These are phyloP conservation scores for Penicillium diatomitis DNA, from an alignment of 495 filamentous ascomycete species.

Conservation along the genomic window DNA sequence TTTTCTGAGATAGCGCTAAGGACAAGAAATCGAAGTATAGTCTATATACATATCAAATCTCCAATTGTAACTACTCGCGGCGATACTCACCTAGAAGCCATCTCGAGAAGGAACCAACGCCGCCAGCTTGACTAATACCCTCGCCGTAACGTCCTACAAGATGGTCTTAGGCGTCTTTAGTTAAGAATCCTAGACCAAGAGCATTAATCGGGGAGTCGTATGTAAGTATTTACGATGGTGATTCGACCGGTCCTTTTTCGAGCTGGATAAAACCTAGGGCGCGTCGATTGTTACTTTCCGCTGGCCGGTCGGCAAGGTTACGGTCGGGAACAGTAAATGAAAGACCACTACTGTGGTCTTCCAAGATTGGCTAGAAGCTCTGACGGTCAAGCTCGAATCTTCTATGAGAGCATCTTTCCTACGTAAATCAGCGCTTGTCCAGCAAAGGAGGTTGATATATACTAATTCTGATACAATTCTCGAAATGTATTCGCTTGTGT, in stretches of 20 bases:
- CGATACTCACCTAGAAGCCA: constrained; percentile 9
- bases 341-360: background rate
- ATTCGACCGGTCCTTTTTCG: constrained; percentile 5
- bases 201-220: constrained; percentile 1
- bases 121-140: constrained; percentile 22
- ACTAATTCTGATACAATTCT: constrained; percentile 1
- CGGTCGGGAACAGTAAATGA: background rate
- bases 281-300: background rate
- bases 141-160: constrained; percentile 17
- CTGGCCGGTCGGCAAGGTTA: background rate
- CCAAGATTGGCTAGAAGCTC: background rate
- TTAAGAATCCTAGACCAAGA: constrained; percentile 2
- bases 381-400: background rate
- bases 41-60: constrained; percentile 6
- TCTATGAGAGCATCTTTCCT: background rate
- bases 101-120: constrained; percentile 13
- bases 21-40: background rate
- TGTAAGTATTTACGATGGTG: constrained; percentile 5
- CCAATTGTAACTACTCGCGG: constrained; percentile 11
- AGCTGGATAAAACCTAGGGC: constrained; percentile 6
- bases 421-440: background rate
- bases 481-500: background rate
- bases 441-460: background rate
- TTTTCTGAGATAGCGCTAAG: background rate
- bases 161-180: background rate